These are phyloP conservation scores for Linum trigynum DNA, from an alignment of 345 rosid genomes.

Conservation along the genomic window DNA sequence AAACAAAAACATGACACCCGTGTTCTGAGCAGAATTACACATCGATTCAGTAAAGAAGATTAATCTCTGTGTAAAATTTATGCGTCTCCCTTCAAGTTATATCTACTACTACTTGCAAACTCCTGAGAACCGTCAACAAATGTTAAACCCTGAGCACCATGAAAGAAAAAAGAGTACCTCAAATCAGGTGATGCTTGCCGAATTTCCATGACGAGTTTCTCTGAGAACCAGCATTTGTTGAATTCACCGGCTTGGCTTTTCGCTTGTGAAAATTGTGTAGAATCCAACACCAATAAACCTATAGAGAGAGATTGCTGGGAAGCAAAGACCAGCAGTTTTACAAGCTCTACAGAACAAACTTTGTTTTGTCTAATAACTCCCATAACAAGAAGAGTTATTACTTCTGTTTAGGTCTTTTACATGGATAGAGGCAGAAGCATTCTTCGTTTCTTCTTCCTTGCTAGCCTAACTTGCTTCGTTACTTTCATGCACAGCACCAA, in stretches of 20 bases:
- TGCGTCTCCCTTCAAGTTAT: neutral
- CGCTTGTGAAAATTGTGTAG: neutral
- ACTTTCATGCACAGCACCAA: constrained; percentile 77
- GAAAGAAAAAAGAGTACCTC: neutral
- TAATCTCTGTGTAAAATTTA: neutral
- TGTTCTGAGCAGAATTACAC: neutral
- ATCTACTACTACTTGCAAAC: neutral
- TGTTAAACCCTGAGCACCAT: too few species aligned
- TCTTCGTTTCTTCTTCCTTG: constrained; percentile 85
- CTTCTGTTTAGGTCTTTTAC: constrained; percentile 23
- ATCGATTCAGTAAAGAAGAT: neutral
- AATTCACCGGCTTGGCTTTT: neutral
- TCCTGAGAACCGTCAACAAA: neutral
- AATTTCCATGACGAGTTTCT: neutral
- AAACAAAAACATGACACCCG: neutral
- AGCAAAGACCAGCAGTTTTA: neutral
- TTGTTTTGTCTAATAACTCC: neutral
- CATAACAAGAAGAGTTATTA: neutral
- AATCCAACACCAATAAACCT: neutral
- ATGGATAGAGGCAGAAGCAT: constrained; percentile 97
- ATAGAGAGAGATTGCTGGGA: neutral
- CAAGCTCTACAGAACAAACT: neutral
- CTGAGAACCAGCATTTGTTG: neutral
- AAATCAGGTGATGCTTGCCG: too few species aligned
- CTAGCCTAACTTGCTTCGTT: constrained; percentile 68